phyloP scores from a whole-genome alignment of 371 early-diverging fungal species.

The Catenaria anguillulae region DNA sequence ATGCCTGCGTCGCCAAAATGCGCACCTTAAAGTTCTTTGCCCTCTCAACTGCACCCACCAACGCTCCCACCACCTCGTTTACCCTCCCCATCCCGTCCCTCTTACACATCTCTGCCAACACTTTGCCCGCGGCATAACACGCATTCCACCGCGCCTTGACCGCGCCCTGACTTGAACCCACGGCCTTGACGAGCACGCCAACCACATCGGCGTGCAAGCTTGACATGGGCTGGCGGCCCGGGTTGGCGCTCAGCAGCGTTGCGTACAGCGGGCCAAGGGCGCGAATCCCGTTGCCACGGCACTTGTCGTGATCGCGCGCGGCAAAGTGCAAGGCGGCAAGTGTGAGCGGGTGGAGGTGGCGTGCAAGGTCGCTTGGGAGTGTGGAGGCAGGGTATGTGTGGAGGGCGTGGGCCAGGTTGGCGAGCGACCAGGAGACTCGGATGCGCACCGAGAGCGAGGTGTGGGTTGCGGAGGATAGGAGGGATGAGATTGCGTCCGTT shows the following conservation, averaged over 20 bases:
- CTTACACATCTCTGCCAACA: neutral
- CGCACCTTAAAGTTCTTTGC: neutral
- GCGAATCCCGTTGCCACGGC: neutral
- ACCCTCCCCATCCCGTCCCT: neutral
- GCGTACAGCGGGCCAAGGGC: neutral
- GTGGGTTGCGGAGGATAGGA: neutral
- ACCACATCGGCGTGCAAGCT: neutral
- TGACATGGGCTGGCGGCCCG: neutral
- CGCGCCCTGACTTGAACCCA: neutral
- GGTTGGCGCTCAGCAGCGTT: neutral
- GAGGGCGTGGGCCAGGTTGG: neutral
- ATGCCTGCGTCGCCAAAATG: neutral
- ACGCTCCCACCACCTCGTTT: neutral
- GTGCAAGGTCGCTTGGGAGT: neutral
- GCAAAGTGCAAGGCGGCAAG: neutral
- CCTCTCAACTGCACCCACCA: neutral
- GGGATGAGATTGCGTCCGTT: neutral
- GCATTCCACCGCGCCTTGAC: neutral
- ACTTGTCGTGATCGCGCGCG: neutral
- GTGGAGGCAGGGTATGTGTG: neutral
- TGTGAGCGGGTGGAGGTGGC: neutral
- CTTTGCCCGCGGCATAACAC: neutral
- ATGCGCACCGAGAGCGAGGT: neutral
- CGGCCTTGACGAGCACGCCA: neutral
- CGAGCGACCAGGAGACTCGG: neutral